Evolutionary conservation across 768 basidiomycete species (phyloP), one percentile per base, ranked within the genome.

Genomic region (Cyclocybe aegerita): DNA sequence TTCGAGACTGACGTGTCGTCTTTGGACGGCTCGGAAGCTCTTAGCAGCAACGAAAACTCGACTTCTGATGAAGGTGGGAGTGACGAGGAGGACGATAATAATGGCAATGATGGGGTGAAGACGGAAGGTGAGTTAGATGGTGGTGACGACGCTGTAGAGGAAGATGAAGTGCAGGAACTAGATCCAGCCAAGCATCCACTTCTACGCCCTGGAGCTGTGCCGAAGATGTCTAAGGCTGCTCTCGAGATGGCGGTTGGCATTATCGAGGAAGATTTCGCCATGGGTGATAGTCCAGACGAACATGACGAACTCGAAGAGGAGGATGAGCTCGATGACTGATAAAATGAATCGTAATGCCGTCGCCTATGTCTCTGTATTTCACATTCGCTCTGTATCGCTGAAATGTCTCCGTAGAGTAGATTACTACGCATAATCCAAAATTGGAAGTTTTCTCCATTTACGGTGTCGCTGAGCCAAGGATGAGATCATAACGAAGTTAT

Each of bases 191-290:
- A 74, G 39, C 88, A 89, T 62, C 86, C 86, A 1, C 65, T 88
- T 2, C 65, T 89, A 49, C 73, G 77, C 9, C 80, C 82, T 0
- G 87, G 86, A 17, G 84, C 85, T 9, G 76, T 89, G 75, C 85
- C 84, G 4, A 71, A 72, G 40, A 83, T 88, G 80, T 82, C 81
- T n/a, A 78, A 76, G 44, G 81, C 82, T 2, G 80, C 80, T 1
- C 70, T 88, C 39, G 75, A 86, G n/a, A 77, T 80, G 70, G 85
- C 79, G 3, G 79, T 83, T 9, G 81, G 77, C 8, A 81, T 88
- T 70, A 73, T 88, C 4, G 74, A 78, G 56, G 73, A 70, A 1
- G 83, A 83, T 48, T 56, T 85, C 48, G 56, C 39, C 12, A 8
- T 34, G 31, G 50, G 17, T 38, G 76, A 72, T 34, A 72, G 52